These are phyloP conservation scores for Yamadazyma spencermartinsiae DNA, from an alignment of 1,139 yeast genomes.

Conservation along the genomic window DNA sequence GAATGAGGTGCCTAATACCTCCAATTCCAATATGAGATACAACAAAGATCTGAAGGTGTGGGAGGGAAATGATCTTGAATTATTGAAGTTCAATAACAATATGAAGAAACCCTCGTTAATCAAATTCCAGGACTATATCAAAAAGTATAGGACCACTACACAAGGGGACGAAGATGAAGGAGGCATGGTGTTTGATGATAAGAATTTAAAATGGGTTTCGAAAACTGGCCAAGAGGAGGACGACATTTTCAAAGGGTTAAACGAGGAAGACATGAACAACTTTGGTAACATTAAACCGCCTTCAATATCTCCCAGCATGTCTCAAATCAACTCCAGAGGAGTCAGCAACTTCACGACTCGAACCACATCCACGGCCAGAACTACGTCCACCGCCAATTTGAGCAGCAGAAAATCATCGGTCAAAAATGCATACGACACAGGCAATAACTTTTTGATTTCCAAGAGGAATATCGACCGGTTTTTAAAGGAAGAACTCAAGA, in stretches of 20 bases:
- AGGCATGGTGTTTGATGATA: conserved; percentile 64
- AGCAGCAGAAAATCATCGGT: not conserved
- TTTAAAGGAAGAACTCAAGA: conserved; percentile 51
- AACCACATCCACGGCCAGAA: conserved; percentile 39
- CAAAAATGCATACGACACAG: conserved; percentile 17
- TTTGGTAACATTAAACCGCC: conserved; percentile 5
- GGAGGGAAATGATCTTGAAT: conserved; percentile 71
- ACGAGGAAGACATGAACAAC: not conserved
- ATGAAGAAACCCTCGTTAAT: conserved; percentile 35
- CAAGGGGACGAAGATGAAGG: conserved; percentile 23
- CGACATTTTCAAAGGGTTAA: conserved; percentile 48
- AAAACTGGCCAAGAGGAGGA: conserved; percentile 36
- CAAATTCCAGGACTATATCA: conserved; percentile 30
- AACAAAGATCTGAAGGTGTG: conserved; percentile 53
- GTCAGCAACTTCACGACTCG: conserved; percentile 36
- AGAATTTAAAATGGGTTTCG: conserved; percentile 57
- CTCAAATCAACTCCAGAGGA: conserved; percentile 16
- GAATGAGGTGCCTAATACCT: conserved; percentile 24
- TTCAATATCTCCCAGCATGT: not conserved
- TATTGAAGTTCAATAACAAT: conserved; percentile 46
- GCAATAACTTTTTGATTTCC: conserved; percentile 44
- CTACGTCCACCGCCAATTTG: conserved; percentile 23
- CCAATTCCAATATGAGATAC: conserved; percentile 46
- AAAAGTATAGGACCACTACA: conserved; percentile 5
- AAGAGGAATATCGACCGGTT: conserved; percentile 42